Evolutionary conservation across 495 filamentous ascomycete genomes (phyloP).

Genomic region (Chaetomium cochliodes): DNA sequence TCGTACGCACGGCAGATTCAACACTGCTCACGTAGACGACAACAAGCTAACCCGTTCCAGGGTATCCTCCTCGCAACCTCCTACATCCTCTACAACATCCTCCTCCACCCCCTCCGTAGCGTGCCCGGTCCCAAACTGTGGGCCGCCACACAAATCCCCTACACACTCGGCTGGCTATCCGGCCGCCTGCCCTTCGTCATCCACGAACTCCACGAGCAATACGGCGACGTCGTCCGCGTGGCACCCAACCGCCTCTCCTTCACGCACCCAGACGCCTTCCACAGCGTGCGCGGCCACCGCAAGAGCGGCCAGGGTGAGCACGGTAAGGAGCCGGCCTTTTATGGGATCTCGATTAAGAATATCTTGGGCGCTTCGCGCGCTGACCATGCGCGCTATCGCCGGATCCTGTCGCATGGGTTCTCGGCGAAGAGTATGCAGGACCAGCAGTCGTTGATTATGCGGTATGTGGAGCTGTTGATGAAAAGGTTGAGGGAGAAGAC

Average conservation of each 20-base stretch:
- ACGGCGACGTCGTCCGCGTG: constrained; percentile 57
- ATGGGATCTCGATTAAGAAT: constrained; percentile 16
- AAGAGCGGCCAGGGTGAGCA: constrained; percentile 35
- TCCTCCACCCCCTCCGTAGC: constrained; percentile 49
- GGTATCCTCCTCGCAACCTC: not conserved
- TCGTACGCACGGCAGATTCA: not conserved
- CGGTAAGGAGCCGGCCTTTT: constrained; percentile 40
- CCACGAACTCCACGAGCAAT: constrained; percentile 46
- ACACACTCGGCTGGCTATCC: constrained; percentile 18
- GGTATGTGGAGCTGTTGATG: constrained; percentile 47
- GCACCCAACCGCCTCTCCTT: constrained; percentile 58
- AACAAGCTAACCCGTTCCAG: not conserved
- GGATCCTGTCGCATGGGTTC: constrained; percentile 52
- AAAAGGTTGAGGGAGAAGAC: constrained; percentile 31
- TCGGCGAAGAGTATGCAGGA: constrained; percentile 45
- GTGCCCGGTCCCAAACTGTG: constrained; percentile 53
- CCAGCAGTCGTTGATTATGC: constrained; percentile 43
- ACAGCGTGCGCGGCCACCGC: constrained; percentile 57
- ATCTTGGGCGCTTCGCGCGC: constrained; percentile 36
- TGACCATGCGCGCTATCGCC: constrained; percentile 44
- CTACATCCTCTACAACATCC: constrained; percentile 47
- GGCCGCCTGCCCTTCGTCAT: constrained; percentile 28
- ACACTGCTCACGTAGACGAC: not conserved
- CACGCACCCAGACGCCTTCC: constrained; percentile 52
- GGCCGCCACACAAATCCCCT: constrained; percentile 43